A percentile compares a stretch with the other conserved stretches of the same genome.
phyloP scores from a whole-genome alignment of 345 rosid genomes.

The Eucalyptus sideroxylon region DNA sequence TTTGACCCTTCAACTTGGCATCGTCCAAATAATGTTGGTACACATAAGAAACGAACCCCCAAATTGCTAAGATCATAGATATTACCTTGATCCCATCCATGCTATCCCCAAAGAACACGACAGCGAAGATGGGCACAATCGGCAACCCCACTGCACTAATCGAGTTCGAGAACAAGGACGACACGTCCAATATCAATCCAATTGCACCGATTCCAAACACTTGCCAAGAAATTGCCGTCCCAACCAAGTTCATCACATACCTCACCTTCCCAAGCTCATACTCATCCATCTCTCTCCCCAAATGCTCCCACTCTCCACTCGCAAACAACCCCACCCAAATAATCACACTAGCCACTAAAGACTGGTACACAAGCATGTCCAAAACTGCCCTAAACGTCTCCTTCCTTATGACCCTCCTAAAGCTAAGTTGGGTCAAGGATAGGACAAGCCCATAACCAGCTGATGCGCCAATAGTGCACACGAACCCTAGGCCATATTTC shows the following conservation, averaged over 20 bases:
- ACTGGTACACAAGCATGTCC: constrained; percentile 18
- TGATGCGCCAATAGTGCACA: constrained; percentile 17
- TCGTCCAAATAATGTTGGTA: constrained; percentile 27
- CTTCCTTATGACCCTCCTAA: constrained; percentile 7
- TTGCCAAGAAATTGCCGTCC: constrained; percentile 23
- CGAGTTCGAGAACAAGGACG: constrained; percentile 21
- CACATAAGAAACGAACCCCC: constrained; percentile 31
- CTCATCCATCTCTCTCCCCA: constrained; percentile 12
- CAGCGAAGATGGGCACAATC: constrained; percentile 20
- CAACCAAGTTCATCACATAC: constrained; percentile 14
- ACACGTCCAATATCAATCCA: constrained; percentile 26
- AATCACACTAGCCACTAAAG: neutral
- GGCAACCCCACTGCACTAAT: constrained; percentile 20
- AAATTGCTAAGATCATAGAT: constrained; percentile 21
- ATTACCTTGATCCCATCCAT: constrained; percentile 20
- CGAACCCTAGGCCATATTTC: constrained; percentile 17
- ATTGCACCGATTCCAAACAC: constrained; percentile 10
- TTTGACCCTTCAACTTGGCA: neutral
- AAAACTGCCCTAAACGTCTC: constrained; percentile 5
- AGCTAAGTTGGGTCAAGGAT: constrained; percentile 8
- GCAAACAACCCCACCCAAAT: constrained; percentile 15
- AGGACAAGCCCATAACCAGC: constrained; percentile 11
- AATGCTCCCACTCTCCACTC: constrained; percentile 25
- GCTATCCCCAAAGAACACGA: constrained; percentile 21
- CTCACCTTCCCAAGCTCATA: constrained; percentile 17